These are phyloP conservation scores for Echinosophora koreensis DNA, from an alignment of 306 rosid species.

Conservation along the genomic window DNA sequence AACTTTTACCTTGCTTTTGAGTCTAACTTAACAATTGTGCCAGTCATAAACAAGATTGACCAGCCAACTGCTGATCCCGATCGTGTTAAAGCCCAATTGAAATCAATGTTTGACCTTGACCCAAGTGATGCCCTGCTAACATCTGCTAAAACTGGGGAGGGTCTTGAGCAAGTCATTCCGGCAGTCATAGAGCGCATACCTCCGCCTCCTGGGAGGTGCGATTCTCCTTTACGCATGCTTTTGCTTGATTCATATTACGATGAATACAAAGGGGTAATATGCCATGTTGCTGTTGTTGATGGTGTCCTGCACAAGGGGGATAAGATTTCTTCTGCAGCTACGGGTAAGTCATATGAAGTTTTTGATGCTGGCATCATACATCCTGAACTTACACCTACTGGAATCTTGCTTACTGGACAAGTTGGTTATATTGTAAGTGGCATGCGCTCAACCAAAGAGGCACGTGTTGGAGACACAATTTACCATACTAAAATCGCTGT, in stretches of 20 bases:
- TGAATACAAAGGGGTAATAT: slow-evolving; percentile 91
- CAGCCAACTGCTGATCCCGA: slow-evolving; percentile 97
- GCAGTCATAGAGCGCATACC: slow-evolving; percentile 85
- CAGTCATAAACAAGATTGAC: slow-evolving; percentile 89
- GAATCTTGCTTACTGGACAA: slow-evolving; percentile 86
- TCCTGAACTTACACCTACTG: slow-evolving; percentile 92
- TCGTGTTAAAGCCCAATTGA: slow-evolving; percentile 81
- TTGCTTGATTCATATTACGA: slow-evolving; percentile 92
- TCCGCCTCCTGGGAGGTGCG: slow-evolving; percentile 79
- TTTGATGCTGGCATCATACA: slow-evolving; percentile 94
- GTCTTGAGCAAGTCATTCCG: slow-evolving; percentile 93
- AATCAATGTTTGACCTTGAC: slow-evolving; percentile 90
- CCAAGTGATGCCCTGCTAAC: slow-evolving; percentile 79
- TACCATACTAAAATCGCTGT: slow-evolving; percentile 61
- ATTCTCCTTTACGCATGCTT: slow-evolving; percentile 84
- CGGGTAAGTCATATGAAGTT: slow-evolving; percentile 78
- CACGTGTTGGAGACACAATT: slow-evolving; percentile 93
- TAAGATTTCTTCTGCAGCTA: slow-evolving; percentile 79
- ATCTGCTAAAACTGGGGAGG: slow-evolving; percentile 94
- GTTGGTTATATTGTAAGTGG: slow-evolving; percentile 97
- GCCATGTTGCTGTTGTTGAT: slow-evolving; percentile 93
- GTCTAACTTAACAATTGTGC: slow-evolving; percentile 75
- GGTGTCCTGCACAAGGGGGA: slow-evolving; percentile 86
- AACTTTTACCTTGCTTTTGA: slow-evolving; percentile 93
- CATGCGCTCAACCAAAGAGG: slow-evolving; percentile 97